Evolutionary conservation across 2,329 filamentous ascomycete genomes (phyloP).

Genomic region (Penicillium italicum): DNA sequence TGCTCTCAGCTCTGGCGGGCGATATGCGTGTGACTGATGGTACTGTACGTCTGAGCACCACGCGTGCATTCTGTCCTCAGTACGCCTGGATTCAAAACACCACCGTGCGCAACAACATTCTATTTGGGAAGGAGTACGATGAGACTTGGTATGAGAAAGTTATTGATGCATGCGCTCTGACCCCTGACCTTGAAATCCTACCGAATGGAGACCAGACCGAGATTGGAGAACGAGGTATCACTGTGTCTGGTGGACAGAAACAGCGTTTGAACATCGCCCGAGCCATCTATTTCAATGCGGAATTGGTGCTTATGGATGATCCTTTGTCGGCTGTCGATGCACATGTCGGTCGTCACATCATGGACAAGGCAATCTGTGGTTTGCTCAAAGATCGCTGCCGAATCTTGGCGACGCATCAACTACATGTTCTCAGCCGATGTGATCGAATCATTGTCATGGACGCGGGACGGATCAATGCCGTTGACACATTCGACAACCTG

Average conservation of each 20-base stretch:
- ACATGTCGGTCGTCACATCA: conserved; percentile 67
- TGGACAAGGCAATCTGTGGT: conserved; percentile 90
- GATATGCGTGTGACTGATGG: conserved; percentile 76
- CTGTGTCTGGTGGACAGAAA: conserved; percentile 91
- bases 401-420: conserved; percentile 88
- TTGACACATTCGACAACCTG: conserved; percentile 86
- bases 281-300: conserved; percentile 62
- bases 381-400: conserved; percentile 84
- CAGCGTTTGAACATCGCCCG: conserved; percentile 92
- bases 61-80: conserved; percentile 86
- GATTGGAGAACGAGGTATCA: conserved; percentile 93
- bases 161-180: conserved; percentile 79
- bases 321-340: conserved; percentile 55
- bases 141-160: conserved; percentile 77
- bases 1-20: conserved; percentile 83
- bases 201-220: conserved; percentile 84
- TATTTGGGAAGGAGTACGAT: conserved; percentile 78
- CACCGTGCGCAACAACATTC: conserved; percentile 80
- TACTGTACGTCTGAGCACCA: conserved; percentile 73
- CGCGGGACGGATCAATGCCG: conserved; percentile 72
- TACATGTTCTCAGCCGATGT: conserved; percentile 86
- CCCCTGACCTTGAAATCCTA: conserved; percentile 87
- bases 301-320: conserved; percentile 63
- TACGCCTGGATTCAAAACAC: conserved; percentile 98
- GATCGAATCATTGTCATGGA: conserved; percentile 95